Evolutionary conservation across 176 grass and related monocot species (phyloP).

Genomic region (Musa troglodytarum): DNA sequence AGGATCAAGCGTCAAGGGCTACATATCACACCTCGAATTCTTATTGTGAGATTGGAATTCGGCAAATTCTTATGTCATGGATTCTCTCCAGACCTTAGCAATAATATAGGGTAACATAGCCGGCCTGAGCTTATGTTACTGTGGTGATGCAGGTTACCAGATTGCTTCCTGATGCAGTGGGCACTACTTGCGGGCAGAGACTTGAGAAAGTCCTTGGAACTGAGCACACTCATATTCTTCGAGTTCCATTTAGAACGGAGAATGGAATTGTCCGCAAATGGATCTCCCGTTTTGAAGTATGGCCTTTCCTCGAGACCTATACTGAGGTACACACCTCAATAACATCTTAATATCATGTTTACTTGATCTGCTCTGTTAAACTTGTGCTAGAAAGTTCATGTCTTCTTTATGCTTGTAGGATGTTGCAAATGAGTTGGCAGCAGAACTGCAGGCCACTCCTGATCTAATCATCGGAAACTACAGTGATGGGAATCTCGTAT

Average conservation of each 20-base stretch:
- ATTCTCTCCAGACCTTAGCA: too few relatives aligned
- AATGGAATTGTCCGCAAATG: slow-evolving; percentile 88
- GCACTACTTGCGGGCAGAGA: slow-evolving; percentile 79
- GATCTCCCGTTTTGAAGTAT: slow-evolving; percentile 97
- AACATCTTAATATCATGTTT: neutral
- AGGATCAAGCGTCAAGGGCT: slow-evolving; percentile 93
- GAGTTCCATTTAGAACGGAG: slow-evolving; percentile 88
- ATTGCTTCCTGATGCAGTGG: slow-evolving; percentile 80
- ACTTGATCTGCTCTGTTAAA: neutral
- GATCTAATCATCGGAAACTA: slow-evolving; percentile 94
- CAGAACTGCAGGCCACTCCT: slow-evolving; percentile 79
- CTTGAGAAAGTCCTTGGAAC: slow-evolving; percentile 93
- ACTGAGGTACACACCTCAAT: slow-evolving; percentile 49
- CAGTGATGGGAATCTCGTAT: slow-evolving; percentile 96
- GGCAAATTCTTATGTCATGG: neutral
- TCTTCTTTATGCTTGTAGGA: slow-evolving; percentile 40
- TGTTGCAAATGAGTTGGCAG: slow-evolving; percentile 78
- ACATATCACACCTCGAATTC: slow-evolving; percentile 77
- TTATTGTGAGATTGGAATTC: slow-evolving; percentile 55
- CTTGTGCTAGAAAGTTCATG: too few relatives aligned
- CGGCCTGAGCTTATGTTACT: slow-evolving; percentile 3
- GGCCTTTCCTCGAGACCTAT: slow-evolving; percentile 92
- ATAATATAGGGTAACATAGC: too few relatives aligned
- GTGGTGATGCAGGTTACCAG: slow-evolving; percentile 61
- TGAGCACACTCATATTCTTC: slow-evolving; percentile 87